Evolutionary conservation across 2,329 filamentous ascomycete genomes (phyloP), one percentile per base, ranked within the genome.

Genomic region (Epichloe hybrida): DNA sequence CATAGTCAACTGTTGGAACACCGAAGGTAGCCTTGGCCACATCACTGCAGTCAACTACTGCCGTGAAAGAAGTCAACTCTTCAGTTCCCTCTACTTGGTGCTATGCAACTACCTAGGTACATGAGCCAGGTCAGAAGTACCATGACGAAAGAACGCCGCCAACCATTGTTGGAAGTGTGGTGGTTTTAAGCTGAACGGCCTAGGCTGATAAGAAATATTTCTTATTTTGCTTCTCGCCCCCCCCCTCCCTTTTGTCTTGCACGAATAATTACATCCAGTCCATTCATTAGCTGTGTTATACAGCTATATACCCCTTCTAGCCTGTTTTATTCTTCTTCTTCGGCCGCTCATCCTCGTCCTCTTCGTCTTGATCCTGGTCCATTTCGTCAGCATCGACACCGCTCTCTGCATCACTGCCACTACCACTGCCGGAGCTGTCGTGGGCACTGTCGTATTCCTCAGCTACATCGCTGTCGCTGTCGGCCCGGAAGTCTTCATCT

Each of bases 391-490:
- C 72, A 4, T 75, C 69, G 2, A 73, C 72, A 12, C 72, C 76
- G 31, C 71, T 73, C 53, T 75, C 74, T 7, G 67, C 73, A 56
- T 75, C 75, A 35, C 70, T 75, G 49, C 77, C 81, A 52, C 79
- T 82, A 61, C 83, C 83, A 17, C 77, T 82, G 12, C 85, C 88
- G 48, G 81, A 86, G 63, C 88, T 95, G 64, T 95, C 88, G 63
- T 96, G 91, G 44, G 80, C 84, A 49, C 86, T 91, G 68, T 98
- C 93, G 59, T 81, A 98, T 65, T 98, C 94, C 68, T 98, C 93
- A 1, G 91, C 93, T 2, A 96, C 90, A 58, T 98, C 93, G 49
- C 86, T 94, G 57, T 98, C 93, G 13, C 85, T 90, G 55, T 94
- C 88, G 5, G 86, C 87, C 59, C 86, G 80, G 75, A 98, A 98